Conservation (phyloP, 2,329 filamentous ascomycete species). For the Neofusicoccum ribis region DNA sequence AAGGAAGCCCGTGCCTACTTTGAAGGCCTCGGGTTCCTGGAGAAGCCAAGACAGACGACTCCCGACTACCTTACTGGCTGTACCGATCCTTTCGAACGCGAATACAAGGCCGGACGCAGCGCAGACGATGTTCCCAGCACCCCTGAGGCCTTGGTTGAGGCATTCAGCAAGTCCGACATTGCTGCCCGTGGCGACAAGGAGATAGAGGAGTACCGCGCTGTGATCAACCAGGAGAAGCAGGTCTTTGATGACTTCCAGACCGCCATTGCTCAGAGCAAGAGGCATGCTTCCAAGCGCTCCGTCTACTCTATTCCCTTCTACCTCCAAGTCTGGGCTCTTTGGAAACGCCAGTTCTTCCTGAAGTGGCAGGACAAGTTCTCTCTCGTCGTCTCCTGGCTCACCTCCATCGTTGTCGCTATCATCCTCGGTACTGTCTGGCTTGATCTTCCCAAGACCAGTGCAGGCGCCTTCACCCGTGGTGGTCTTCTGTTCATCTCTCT, state of each 20-base stretch:
- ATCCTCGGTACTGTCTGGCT: constrained; percentile 79
- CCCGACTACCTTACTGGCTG: constrained; percentile 81
- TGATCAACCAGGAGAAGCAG: constrained; percentile 63
- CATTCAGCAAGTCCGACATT: constrained; percentile 67
- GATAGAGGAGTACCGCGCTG: constrained; percentile 68
- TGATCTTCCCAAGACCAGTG: constrained; percentile 62
- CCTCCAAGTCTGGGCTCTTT: constrained; percentile 77
- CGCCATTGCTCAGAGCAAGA: constrained; percentile 77
- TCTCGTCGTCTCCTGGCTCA: constrained; percentile 71
- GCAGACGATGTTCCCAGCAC: constrained; percentile 67
- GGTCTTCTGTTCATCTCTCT: constrained; percentile 79
- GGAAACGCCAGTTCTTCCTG: constrained; percentile 80
- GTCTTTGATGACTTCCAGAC: constrained; percentile 73
- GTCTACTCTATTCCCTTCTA: constrained; percentile 84
- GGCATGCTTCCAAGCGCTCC: constrained; percentile 68
- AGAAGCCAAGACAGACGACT: constrained; percentile 75
- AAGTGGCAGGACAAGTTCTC: constrained; percentile 84
- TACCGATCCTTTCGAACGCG: constrained; percentile 80
- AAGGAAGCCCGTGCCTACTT: constrained; percentile 72
- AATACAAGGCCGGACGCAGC: constrained; percentile 69
- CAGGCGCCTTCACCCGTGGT: constrained; percentile 76
- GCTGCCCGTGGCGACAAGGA: constrained; percentile 61
- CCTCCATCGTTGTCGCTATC: constrained; percentile 71
- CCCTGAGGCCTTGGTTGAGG: constrained; percentile 65
- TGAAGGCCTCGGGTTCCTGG: constrained; percentile 71